Evolutionary conservation across 192 early-diverging fungal species (phyloP).

Genomic region (Umbelopsis ramanniana): DNA sequence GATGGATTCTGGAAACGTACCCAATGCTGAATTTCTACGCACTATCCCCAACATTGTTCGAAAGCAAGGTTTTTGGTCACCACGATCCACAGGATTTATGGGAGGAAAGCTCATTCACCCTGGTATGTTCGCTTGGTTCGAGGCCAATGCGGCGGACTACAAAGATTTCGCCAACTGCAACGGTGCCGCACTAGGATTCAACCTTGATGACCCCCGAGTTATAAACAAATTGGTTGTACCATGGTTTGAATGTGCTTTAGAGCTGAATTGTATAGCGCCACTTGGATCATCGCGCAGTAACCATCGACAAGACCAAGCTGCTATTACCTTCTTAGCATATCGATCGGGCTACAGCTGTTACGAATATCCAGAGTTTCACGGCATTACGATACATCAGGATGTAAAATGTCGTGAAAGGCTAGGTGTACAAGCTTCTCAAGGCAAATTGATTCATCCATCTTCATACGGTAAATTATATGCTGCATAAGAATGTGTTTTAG

Average conservation of each 20-base stretch:
- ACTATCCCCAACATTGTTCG: constrained; percentile 9
- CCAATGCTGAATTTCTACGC: constrained; percentile 45
- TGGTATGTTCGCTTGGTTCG: constrained; percentile 51
- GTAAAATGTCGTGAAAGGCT: constrained; percentile 27
- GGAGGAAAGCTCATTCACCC: constrained; percentile 48
- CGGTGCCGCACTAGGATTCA: constrained; percentile 54
- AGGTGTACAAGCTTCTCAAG: constrained; percentile 11
- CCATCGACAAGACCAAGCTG: constrained; percentile 62
- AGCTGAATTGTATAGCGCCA: constrained; percentile 57
- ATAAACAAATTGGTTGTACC: constrained; percentile 45
- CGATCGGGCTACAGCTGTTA: constrained; percentile 35
- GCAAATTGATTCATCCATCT: constrained; percentile 30
- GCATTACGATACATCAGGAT: constrained; percentile 45
- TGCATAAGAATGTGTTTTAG: background rate
- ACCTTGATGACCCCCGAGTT: constrained; percentile 42
- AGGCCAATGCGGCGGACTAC: constrained; percentile 40
- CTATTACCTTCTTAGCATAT: constrained; percentile 53
- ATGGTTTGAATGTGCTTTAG: constrained; percentile 51
- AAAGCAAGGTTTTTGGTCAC: constrained; percentile 57
- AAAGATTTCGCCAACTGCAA: constrained; percentile 51
- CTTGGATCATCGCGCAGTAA: constrained; percentile 50
- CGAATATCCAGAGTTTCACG: constrained; percentile 50
- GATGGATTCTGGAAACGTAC: constrained; percentile 57
- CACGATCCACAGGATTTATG: constrained; percentile 48
- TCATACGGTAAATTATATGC: constrained; percentile 21